These are phyloP conservation scores for Neurospora sp. DNA, from an alignment of 495 filamentous ascomycete species.

Conservation along the genomic window DNA sequence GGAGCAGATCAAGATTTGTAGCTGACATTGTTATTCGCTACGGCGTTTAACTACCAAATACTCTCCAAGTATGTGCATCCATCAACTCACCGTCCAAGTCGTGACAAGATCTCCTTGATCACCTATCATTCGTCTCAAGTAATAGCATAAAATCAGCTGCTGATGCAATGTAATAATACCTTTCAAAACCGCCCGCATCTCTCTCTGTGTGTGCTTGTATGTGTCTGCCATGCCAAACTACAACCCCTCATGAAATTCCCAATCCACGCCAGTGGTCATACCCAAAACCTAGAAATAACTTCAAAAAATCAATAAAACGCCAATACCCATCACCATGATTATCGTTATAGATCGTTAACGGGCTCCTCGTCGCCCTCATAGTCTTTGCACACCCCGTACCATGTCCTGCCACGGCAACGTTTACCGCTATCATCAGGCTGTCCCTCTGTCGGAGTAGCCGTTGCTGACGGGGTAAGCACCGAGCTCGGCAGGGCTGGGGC, in stretches of 20 bases:
- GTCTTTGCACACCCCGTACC: constrained; percentile 35
- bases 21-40: background rate
- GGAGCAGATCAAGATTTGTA: background rate
- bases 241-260: background rate
- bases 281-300: background rate
- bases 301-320: background rate
- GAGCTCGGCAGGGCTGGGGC: constrained; percentile 17
- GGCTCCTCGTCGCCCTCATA: constrained; percentile 14
- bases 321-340: background rate
- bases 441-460: constrained; percentile 3
- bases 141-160: background rate
- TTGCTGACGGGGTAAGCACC: constrained; percentile 10
- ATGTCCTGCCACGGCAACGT: constrained; percentile 26
- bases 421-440: background rate
- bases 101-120: background rate
- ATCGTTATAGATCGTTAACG: background rate
- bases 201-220: background rate
- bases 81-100: too few relatives aligned
- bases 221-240: background rate
- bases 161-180: background rate
- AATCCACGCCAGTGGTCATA: background rate
- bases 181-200: background rate
- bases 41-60: background rate
- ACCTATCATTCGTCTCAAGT: background rate
- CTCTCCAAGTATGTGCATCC: background rate